Percentiles rank a stretch among this genome's conserved stretches.
These are phyloP conservation scores for Exophiala spinifera DNA, from an alignment of 2,329 filamentous ascomycete genomes.

Conservation along the genomic window DNA sequence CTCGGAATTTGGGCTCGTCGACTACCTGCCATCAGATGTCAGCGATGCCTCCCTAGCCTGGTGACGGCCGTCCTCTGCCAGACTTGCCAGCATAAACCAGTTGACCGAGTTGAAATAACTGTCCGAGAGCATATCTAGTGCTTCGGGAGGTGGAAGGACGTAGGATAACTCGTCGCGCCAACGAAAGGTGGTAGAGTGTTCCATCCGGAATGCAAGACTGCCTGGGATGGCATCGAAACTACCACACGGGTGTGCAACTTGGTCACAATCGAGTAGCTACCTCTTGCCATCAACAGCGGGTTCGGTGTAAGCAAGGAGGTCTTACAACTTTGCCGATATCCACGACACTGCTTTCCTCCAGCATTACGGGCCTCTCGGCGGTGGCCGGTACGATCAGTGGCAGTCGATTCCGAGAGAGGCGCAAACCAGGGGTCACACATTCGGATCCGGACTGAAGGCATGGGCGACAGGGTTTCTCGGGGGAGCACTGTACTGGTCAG, in stretches of 20 bases:
- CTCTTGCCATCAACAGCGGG: not conserved
- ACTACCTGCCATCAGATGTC: not conserved
- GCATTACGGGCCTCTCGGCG: conserved; percentile 1
- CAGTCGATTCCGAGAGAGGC: not conserved
- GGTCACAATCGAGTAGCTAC: not conserved
- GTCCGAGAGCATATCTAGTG: not conserved
- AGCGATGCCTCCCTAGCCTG: not conserved
- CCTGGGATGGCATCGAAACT: conserved; percentile 4
- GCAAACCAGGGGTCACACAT: conserved; percentile 1
- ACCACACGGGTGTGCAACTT: not conserved
- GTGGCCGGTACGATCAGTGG: not conserved
- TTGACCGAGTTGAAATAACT: conserved; percentile 7
- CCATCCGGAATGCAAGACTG: not conserved
- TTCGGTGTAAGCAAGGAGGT: too few species aligned
- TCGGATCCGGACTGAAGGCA: conserved; percentile 8
- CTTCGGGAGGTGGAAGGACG: not conserved
- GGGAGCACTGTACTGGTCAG: not conserved
- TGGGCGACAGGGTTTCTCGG: conserved; percentile 1
- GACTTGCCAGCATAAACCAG: conserved; percentile 5
- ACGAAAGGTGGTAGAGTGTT: conserved; percentile 2
- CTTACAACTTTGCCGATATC: conserved; percentile 2
- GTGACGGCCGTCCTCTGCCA: not conserved
- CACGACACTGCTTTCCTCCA: conserved; percentile 5
- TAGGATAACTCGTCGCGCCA: conserved; percentile 6
- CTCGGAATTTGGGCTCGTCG: not conserved